phyloP scores from a whole-genome alignment of 768 basidiomycete genomes.

The Galerina sulciceps region DNA sequence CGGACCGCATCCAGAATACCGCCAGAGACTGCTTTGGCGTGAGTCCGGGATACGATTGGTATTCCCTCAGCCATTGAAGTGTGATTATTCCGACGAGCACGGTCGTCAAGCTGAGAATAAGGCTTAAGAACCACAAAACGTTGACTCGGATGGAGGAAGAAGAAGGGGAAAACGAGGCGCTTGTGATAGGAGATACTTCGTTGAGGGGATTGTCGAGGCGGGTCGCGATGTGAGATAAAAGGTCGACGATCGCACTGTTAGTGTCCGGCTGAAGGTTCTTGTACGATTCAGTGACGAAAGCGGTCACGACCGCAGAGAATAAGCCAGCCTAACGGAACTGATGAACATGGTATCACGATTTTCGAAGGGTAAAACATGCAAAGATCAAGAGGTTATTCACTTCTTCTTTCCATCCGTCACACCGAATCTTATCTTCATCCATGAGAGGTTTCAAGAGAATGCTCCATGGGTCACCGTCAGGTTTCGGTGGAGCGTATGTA shows the following conservation, averaged over 20 bases:
- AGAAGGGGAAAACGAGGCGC: neutral
- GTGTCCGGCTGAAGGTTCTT: constrained; percentile 20
- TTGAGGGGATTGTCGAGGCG: constrained; percentile 3
- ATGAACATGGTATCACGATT: too few relatives aligned
- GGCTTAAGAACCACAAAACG: constrained; percentile 17
- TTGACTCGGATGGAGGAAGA: constrained; percentile 12
- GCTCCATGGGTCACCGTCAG: constrained; percentile 7
- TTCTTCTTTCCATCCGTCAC: constrained; percentile 21
- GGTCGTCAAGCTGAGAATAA: constrained; percentile 14
- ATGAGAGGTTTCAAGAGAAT: constrained; percentile 4
- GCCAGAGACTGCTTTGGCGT: constrained; percentile 8
- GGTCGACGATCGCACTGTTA: constrained; percentile 6
- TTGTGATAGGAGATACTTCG: neutral
- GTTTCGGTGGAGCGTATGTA: constrained; percentile 9
- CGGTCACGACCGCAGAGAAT: constrained; percentile 27
- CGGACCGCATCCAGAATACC: constrained; percentile 26
- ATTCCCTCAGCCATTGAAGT: constrained; percentile 20
- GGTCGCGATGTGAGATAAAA: constrained; percentile 14
- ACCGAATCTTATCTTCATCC: constrained; percentile 16
- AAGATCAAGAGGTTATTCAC: constrained; percentile 25
- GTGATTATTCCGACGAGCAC: constrained; percentile 14
- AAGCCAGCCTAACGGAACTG: constrained; percentile 20
- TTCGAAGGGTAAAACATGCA: constrained; percentile 3
- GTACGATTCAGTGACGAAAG: constrained; percentile 15
- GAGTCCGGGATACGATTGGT: constrained; percentile 6